These are phyloP conservation scores for Nectriaceae sp. DNA, from an alignment of 2,329 filamentous ascomycete species.

Conservation along the genomic window DNA sequence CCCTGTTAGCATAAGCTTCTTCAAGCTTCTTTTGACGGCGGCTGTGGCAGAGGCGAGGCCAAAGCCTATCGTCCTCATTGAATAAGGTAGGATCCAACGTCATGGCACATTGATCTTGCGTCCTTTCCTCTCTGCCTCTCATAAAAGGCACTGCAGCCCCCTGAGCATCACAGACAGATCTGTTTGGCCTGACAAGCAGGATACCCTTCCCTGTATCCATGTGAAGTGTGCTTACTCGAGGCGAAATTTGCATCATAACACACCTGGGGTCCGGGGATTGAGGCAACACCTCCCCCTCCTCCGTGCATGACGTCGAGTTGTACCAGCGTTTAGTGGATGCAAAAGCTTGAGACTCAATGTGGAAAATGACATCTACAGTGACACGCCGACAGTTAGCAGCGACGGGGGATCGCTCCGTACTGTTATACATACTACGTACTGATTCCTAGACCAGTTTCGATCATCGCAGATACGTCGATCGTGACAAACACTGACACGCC, in stretches of 20 bases:
- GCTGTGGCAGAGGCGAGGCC: constrained; percentile 2
- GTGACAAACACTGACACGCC: not conserved
- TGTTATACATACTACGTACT: not conserved
- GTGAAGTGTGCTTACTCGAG: not conserved
- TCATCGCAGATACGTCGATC: not conserved
- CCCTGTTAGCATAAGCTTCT: constrained; percentile 10
- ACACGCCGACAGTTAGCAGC: not conserved
- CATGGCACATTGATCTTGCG: not conserved
- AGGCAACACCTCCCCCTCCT: no score
- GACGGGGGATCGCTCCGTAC: not conserved
- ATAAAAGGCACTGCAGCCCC: no score
- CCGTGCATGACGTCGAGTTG: not conserved
- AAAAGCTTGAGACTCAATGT: no score
- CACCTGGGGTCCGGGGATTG: constrained; percentile 3
- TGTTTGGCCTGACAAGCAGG: no score
- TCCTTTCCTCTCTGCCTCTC: not conserved
- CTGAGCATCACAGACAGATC: no score
- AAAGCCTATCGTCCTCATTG: not conserved
- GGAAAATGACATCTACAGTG: no score
- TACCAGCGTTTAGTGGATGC: no score
- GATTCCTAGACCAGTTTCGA: not conserved
- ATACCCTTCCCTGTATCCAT: no score
- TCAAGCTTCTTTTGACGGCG: constrained; percentile 23
- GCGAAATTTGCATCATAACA: constrained; percentile 23
- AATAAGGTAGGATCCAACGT: constrained; percentile 1